These are phyloP conservation scores for Heracleum sosnowskyi DNA, from an alignment of 129 eudicot genomes.

Conservation along the genomic window DNA sequence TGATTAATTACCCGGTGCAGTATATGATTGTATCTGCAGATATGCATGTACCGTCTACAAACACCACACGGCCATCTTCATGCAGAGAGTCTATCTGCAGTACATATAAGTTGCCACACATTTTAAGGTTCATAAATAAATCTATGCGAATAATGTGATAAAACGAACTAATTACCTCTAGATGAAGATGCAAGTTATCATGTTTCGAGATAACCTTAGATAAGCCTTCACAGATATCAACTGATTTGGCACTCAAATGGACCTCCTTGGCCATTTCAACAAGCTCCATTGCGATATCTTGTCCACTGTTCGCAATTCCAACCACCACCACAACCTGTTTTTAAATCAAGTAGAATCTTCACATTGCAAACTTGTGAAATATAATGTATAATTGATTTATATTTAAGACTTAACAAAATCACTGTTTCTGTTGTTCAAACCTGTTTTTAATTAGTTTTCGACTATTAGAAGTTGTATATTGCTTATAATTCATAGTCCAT, in stretches of 20 bases:
- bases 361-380: neutral
- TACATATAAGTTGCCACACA: neutral
- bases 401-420: neutral
- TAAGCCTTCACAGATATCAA: slow-evolving; percentile 53
- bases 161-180: slow-evolving; percentile 29
- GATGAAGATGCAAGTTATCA: slow-evolving; percentile 58
- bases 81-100: slow-evolving; percentile 69
- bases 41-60: slow-evolving; percentile 52
- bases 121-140: no score
- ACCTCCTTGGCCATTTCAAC: slow-evolving; percentile 71
- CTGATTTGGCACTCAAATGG: slow-evolving; percentile 58
- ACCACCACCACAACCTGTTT: slow-evolving; percentile 83
- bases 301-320: slow-evolving; percentile 84
- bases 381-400: neutral
- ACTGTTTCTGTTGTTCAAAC: neutral
- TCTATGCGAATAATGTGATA: neutral
- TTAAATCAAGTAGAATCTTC: neutral
- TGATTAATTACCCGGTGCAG: slow-evolving; percentile 66
- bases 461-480: neutral
- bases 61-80: slow-evolving; percentile 69
- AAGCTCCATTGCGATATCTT: slow-evolving; percentile 84
- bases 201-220: slow-evolving; percentile 67
- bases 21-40: slow-evolving; percentile 80
- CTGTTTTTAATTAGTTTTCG: neutral
- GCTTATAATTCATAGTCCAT: neutral